Conservation (phyloP, 2,329 filamentous ascomycete species). For the Aspergillus carbonarius region DNA sequence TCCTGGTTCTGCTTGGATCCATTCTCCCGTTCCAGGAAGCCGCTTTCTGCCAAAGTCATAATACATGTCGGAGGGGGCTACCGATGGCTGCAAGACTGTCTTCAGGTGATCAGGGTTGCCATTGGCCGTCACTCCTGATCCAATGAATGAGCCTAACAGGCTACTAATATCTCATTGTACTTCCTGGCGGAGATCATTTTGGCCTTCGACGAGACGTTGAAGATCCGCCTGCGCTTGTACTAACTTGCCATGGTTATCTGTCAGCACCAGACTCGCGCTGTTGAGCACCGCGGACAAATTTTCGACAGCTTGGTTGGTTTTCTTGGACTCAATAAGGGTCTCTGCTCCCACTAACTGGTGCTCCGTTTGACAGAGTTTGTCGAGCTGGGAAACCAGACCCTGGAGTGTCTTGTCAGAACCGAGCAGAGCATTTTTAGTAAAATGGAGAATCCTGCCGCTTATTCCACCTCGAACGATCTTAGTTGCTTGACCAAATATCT, state of each 20-base stretch:
- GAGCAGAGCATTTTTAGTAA: not conserved
- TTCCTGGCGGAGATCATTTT: not conserved
- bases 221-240: not conserved
- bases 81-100: not conserved
- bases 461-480: not conserved
- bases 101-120: not conserved
- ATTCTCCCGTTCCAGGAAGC: slow-evolving; percentile 45
- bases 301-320: not conserved
- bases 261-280: not conserved
- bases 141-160: not conserved
- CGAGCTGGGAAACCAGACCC: not conserved
- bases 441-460: not conserved
- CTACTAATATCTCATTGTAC: not conserved
- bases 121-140: not conserved
- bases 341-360: not conserved
- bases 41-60: not conserved
- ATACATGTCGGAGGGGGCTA: not conserved
- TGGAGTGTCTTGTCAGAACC: not conserved
- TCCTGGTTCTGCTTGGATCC: slow-evolving; percentile 44
- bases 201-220: not conserved
- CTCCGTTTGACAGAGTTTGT: not conserved
- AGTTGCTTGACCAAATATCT: not conserved
- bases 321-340: not conserved
- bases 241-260: not conserved
- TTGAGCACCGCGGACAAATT: not conserved